These are phyloP conservation scores for Lagenidium giganteum DNA, from an alignment of 352 stramenopile genomes.

Conservation along the genomic window DNA sequence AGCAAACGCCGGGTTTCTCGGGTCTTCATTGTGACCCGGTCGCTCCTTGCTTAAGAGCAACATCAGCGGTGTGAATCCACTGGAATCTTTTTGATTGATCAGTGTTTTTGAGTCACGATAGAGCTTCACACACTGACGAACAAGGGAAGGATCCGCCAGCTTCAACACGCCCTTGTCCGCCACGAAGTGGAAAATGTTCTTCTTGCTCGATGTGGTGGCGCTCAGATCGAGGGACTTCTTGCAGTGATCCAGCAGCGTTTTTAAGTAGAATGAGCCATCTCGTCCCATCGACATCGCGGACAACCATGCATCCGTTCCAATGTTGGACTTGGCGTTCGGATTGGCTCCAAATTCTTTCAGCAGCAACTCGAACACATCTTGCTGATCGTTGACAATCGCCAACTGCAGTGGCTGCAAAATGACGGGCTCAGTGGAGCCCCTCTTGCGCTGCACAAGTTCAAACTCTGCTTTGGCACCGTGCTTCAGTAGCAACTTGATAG, in stretches of 20 bases:
- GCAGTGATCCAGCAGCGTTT: constrained; percentile 37
- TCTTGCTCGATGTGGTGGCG: too few species aligned
- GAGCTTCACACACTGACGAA: constrained; percentile 27
- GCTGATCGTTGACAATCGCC: constrained; percentile 39
- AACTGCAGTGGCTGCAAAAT: constrained; percentile 52
- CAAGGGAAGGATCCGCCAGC: constrained; percentile 21
- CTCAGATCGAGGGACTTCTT: too few species aligned
- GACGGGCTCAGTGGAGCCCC: constrained; percentile 4
- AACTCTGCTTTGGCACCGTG: constrained; percentile 41
- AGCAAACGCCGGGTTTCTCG: constrained; percentile 16
- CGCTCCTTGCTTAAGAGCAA: constrained; percentile 34
- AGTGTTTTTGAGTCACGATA: constrained; percentile 26
- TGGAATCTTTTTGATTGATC: constrained; percentile 40
- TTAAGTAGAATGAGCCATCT: constrained; percentile 37
- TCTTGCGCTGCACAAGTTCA: constrained; percentile 25
- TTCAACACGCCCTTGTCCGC: constrained; percentile 10
- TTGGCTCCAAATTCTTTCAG: constrained; percentile 35
- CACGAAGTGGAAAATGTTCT: constrained; percentile 25
- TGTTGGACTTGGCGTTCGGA: constrained; percentile 23
- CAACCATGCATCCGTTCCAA: constrained; percentile 63
- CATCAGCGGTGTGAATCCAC: constrained; percentile 48
- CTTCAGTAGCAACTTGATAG: constrained; percentile 46
- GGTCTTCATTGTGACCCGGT: constrained; percentile 6
- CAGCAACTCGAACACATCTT: constrained; percentile 43
- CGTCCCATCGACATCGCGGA: constrained; percentile 26